Conservation (phyloP, 495 filamentous ascomycete genomes). For the Neurospora sp. region DNA sequence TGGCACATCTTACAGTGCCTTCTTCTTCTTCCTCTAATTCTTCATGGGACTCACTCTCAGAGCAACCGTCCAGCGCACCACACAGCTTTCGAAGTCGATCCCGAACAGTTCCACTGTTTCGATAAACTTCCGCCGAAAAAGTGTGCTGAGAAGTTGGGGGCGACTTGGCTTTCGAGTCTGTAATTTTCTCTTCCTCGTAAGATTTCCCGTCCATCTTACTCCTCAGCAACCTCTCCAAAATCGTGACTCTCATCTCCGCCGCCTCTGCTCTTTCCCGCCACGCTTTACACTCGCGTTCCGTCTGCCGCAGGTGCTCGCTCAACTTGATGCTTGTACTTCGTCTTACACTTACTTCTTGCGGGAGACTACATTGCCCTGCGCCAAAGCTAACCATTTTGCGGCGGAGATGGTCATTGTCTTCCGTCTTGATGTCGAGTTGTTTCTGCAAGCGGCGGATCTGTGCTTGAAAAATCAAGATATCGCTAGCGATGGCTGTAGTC, state of each 20-base stretch:
- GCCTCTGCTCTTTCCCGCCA: slow-evolving; percentile 43
- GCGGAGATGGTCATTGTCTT: slow-evolving; percentile 32
- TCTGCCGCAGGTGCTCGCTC: slow-evolving; percentile 32
- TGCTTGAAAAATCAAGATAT: slow-evolving; percentile 31
- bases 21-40: background rate
- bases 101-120: background rate
- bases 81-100: background rate
- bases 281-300: slow-evolving; percentile 30
- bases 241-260: slow-evolving; percentile 36
- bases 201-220: slow-evolving; percentile 10
- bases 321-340: slow-evolving; percentile 13
- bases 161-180: background rate
- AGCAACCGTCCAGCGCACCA: background rate
- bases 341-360: background rate
- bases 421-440: slow-evolving; percentile 27
- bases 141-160: background rate
- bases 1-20: background rate
- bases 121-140: background rate
- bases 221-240: slow-evolving; percentile 23
- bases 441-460: slow-evolving; percentile 37
- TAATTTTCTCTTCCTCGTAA: background rate
- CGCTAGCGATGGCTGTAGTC: slow-evolving; percentile 6
- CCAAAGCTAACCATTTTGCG: slow-evolving; percentile 16
- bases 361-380: slow-evolving; percentile 22
- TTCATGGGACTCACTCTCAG: background rate